A percentile compares a stretch with the other conserved stretches of the same genome.
Conservation (phyloP, 2,329 filamentous ascomycete species). For the Aspergillus aculeatinus region DNA sequence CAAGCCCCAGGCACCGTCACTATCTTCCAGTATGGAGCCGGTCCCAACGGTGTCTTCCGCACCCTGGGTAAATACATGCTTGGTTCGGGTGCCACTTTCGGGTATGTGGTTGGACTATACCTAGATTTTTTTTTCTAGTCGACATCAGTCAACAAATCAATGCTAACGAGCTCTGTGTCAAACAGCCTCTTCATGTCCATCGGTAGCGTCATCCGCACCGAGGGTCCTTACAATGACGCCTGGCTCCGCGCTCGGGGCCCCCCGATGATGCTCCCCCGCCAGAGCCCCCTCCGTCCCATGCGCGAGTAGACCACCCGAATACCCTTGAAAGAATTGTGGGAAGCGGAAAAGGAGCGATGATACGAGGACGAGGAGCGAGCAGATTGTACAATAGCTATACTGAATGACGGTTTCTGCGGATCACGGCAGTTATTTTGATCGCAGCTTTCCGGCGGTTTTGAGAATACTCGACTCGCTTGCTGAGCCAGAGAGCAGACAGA, state of each 20-base stretch:
- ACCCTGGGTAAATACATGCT: slow-evolving; percentile 97
- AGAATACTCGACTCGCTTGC: slow-evolving; percentile 6
- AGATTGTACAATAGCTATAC: slow-evolving; percentile 34
- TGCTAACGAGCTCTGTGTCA: too few species aligned
- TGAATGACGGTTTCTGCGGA: neutral
- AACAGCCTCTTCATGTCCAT: slow-evolving; percentile 95
- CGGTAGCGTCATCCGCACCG: slow-evolving; percentile 91
- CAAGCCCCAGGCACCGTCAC: slow-evolving; percentile 71
- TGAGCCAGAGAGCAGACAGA: slow-evolving; percentile 1
- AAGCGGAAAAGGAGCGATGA: neutral
- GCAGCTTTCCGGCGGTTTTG: slow-evolving; percentile 3
- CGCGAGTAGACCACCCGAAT: slow-evolving; percentile 29
- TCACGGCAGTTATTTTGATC: neutral
- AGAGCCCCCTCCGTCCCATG: slow-evolving; percentile 35
- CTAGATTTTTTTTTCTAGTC: neutral
- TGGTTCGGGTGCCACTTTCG: slow-evolving; percentile 91
- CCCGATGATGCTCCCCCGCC: slow-evolving; percentile 66
- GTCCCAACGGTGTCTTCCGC: slow-evolving; percentile 88
- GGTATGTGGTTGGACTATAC: slow-evolving; percentile 56
- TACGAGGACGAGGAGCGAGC: slow-evolving; percentile 13
- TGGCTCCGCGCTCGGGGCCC: slow-evolving; percentile 72
- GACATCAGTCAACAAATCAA: too few species aligned
- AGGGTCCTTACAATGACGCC: slow-evolving; percentile 74
- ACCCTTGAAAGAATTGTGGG: neutral
- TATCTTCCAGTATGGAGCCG: slow-evolving; percentile 92